Evolutionary conservation across 2,329 filamentous ascomycete species (phyloP).

Genomic region (Fusarium luffae): DNA sequence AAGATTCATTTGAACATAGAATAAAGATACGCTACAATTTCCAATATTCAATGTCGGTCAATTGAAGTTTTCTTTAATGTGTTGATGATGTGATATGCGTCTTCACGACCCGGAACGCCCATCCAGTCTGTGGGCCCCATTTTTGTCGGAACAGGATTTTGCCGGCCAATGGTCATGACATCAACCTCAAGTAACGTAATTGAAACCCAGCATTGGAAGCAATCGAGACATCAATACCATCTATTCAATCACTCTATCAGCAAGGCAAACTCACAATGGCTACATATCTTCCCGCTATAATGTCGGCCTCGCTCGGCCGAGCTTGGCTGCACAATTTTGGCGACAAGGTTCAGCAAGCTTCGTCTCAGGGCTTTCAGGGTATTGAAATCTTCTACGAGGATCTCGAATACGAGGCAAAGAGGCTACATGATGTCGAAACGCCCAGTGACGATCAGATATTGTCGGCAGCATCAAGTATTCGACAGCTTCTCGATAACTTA

Average conservation of each 20-base stretch:
- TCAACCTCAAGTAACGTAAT: not conserved
- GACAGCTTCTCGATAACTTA: not conserved
- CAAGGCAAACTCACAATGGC: not conserved
- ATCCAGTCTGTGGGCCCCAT: not conserved
- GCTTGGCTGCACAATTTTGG: conserved; percentile 15
- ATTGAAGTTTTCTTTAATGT: not conserved
- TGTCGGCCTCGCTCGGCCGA: conserved; percentile 12
- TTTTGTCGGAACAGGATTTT: conserved; percentile 14
- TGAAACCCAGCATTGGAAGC: fast-evolving
- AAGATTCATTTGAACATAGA: fast-evolving
- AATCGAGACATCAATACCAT: too few species aligned
- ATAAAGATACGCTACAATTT: not conserved
- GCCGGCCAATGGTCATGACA: not conserved
- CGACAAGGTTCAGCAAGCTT: conserved; percentile 1
- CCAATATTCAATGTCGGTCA: not conserved
- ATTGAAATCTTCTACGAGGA: conserved; percentile 20
- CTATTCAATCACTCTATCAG: fast-evolving
- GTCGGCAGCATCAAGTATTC: not conserved
- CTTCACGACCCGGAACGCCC: not conserved
- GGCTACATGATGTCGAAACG: not conserved
- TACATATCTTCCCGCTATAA: not conserved
- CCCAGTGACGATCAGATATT: not conserved
- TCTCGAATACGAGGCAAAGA: conserved; percentile 13
- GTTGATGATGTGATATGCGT: too few species aligned
- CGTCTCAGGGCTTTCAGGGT: conserved; percentile 4